Conservation (phyloP, 768 basidiomycete genomes). For the Auriscalpium vulgare region DNA sequence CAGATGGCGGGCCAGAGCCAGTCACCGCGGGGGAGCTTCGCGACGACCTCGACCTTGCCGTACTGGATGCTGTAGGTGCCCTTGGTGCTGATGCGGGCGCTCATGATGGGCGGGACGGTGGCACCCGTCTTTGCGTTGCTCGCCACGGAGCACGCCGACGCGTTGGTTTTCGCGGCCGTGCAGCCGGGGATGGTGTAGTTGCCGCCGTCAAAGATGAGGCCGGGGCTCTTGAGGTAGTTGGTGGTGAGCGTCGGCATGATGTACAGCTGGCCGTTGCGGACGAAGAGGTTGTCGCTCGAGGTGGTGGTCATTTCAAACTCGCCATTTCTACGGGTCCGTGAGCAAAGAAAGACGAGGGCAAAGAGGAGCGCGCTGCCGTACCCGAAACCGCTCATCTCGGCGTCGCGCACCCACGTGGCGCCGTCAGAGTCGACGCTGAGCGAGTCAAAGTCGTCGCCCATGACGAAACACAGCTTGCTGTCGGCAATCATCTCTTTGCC, state of each 20-base stretch:
- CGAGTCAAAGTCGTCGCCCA: conserved; percentile 43
- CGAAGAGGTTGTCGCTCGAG: conserved; percentile 31
- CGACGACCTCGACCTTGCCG: conserved; percentile 48
- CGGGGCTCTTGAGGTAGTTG: conserved; percentile 32
- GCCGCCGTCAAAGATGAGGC: conserved; percentile 32
- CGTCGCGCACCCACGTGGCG: conserved; percentile 37
- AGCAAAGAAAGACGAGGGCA: not conserved
- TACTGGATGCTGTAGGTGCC: conserved; percentile 41
- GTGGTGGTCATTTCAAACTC: conserved; percentile 52
- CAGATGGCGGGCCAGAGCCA: conserved; percentile 38
- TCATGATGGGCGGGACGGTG: conserved; percentile 46
- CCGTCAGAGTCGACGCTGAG: conserved; percentile 30
- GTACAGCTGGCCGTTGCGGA: conserved; percentile 44
- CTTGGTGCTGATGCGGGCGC: conserved; percentile 46
- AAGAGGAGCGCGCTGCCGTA: conserved; percentile 9
- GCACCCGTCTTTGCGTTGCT: conserved; percentile 26
- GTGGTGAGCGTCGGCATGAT: conserved; percentile 53
- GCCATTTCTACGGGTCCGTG: conserved; percentile 25
- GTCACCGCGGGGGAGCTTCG: conserved; percentile 38
- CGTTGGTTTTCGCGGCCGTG: conserved; percentile 25
- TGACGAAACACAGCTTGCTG: conserved; percentile 33
- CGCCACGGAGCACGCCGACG: conserved; percentile 39
- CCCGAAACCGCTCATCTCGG: conserved; percentile 49
- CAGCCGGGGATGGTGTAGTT: conserved; percentile 31
- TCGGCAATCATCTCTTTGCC: conserved; percentile 29